Conservation (phyloP, 2,329 filamentous ascomycete species). For the Ophiostoma sp. region DNA sequence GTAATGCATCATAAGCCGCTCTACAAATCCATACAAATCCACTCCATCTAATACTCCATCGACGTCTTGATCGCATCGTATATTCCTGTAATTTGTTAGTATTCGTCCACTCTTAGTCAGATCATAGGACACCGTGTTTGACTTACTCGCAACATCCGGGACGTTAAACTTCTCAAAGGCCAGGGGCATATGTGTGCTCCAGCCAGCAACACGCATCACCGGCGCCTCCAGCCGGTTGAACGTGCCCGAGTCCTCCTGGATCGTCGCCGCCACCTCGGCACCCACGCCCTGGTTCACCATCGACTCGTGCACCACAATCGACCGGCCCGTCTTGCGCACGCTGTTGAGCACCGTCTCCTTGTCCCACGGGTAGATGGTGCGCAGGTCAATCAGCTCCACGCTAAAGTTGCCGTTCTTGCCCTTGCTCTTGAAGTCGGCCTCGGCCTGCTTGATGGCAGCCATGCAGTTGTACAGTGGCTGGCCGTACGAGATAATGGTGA, state of each 20-base stretch:
- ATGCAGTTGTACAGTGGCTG: slow-evolving; percentile 85
- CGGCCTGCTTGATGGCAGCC: slow-evolving; percentile 71
- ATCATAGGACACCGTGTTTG: not conserved
- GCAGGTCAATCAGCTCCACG: slow-evolving; percentile 82
- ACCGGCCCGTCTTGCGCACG: slow-evolving; percentile 82
- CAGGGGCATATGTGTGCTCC: slow-evolving; percentile 80
- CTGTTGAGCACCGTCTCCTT: slow-evolving; percentile 76
- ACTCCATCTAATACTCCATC: slow-evolving; percentile 56
- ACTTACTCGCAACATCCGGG: slow-evolving; percentile 84
- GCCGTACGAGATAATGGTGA: slow-evolving; percentile 86
- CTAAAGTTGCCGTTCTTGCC: slow-evolving; percentile 65
- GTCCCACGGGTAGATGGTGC: slow-evolving; percentile 92
- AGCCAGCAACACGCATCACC: slow-evolving; percentile 81
- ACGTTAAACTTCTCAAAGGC: slow-evolving; percentile 78
- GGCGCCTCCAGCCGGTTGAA: slow-evolving; percentile 84
- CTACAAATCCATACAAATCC: not conserved
- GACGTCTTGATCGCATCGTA: slow-evolving; percentile 68
- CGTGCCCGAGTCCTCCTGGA: slow-evolving; percentile 74
- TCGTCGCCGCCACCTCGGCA: slow-evolving; percentile 82
- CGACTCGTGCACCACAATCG: slow-evolving; percentile 86
- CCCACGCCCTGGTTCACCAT: slow-evolving; percentile 90
- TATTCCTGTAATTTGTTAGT: slow-evolving; percentile 52
- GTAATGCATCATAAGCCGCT: not conserved
- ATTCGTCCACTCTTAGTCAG: not conserved
- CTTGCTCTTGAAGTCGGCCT: slow-evolving; percentile 59